A percentile compares a stretch with the other conserved stretches of the same genome.
phyloP scores from a whole-genome alignment of 106 monocot genomes.

The Cymbidium sinense region DNA sequence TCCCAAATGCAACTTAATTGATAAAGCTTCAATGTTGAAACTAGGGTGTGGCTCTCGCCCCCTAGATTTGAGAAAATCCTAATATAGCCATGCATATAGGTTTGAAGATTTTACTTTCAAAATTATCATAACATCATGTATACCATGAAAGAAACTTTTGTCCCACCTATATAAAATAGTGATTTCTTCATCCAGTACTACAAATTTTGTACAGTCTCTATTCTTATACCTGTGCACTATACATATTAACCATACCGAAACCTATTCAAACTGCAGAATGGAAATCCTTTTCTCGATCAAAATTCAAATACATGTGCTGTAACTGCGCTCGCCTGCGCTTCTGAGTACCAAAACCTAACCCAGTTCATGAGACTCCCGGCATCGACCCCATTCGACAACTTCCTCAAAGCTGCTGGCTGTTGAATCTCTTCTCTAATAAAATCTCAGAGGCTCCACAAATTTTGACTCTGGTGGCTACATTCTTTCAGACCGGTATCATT shows the following conservation, averaged over 20 bases:
- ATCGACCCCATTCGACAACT: slow-evolving; percentile 21
- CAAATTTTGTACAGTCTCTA: background rate
- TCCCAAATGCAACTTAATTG: too few relatives aligned
- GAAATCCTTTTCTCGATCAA: slow-evolving; percentile 14
- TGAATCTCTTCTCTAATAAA: background rate
- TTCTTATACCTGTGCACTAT: background rate
- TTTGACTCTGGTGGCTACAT: background rate
- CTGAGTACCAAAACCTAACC: slow-evolving; percentile 9
- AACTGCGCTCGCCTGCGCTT: slow-evolving; percentile 3
- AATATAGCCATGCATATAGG: too few relatives aligned
- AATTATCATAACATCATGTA: too few relatives aligned
- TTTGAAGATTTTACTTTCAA: too few relatives aligned
- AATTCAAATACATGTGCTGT: background rate
- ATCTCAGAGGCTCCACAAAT: background rate
- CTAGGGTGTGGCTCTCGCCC: too few relatives aligned
- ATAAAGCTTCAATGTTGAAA: too few relatives aligned
- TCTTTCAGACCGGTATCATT: background rate
- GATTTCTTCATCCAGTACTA: background rate
- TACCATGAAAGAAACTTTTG: too few relatives aligned
- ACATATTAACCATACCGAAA: too few relatives aligned
- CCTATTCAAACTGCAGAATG: slow-evolving; percentile 2
- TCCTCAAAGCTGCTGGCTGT: slow-evolving; percentile 19
- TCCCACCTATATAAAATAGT: too few relatives aligned
- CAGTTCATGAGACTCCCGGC: slow-evolving; percentile 20
- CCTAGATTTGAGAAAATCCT: too few relatives aligned